Conservation (phyloP, 108 stramenopile species). For the Cyclotella choctawhatcheeana region DNA sequence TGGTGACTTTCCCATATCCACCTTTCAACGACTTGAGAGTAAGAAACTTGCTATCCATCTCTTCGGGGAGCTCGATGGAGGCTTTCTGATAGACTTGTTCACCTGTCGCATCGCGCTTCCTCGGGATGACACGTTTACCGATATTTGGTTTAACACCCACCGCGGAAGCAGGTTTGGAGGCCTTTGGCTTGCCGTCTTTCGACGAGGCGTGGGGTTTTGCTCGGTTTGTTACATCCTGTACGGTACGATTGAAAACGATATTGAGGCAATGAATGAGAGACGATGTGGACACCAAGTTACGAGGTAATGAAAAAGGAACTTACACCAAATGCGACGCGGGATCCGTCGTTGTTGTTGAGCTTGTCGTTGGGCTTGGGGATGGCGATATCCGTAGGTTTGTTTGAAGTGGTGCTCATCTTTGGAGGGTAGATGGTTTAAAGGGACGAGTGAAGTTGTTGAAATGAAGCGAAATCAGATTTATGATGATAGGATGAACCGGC, state of each 20-base stretch:
- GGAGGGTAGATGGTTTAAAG: not conserved
- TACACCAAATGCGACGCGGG: conserved; percentile 29
- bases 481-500: not conserved
- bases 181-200: conserved; percentile 18
- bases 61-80: not conserved
- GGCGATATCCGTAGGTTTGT: not conserved
- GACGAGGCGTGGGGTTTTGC: conserved; percentile 12
- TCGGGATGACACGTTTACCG: not conserved
- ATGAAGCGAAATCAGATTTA: not conserved
- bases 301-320: not conserved
- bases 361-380: not conserved
- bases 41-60: not conserved
- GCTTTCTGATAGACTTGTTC: not conserved
- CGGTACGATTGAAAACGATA: too few species aligned
- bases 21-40: not conserved
- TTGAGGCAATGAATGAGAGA: too few species aligned
- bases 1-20: not conserved
- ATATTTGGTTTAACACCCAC: not conserved
- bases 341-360: not conserved
- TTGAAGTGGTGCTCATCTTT: not conserved
- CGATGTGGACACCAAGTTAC: too few species aligned
- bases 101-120: conserved; percentile 3
- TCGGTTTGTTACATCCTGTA: conserved; percentile 37
- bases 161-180: not conserved
- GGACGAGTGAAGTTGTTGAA: not conserved